phyloP scores from a whole-genome alignment of 345 rosid genomes.

The Hibiscus mutabilis region DNA sequence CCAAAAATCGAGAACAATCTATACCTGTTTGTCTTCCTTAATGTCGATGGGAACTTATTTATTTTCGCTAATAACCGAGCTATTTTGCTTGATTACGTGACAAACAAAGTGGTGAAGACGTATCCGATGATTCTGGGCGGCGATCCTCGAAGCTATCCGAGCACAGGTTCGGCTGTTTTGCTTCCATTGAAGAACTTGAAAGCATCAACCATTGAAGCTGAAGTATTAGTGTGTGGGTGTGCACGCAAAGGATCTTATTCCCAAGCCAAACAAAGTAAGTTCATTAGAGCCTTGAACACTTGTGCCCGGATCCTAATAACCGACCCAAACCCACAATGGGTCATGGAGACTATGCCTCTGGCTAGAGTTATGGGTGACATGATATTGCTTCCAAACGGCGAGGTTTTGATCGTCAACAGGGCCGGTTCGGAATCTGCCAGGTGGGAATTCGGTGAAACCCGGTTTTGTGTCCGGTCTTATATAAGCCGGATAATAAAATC shows the following conservation, averaged over 20 bases:
- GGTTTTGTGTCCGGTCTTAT: slow-evolving; percentile 50
- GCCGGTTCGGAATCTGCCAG: slow-evolving; percentile 53
- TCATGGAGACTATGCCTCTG: slow-evolving; percentile 62
- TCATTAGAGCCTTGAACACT: slow-evolving; percentile 51
- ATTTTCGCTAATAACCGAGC: slow-evolving; percentile 71
- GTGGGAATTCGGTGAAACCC: slow-evolving; percentile 68
- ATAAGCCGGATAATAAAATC: slow-evolving; percentile 32
- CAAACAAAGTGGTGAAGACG: slow-evolving; percentile 43
- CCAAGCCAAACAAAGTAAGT: slow-evolving; percentile 21
- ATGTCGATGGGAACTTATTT: slow-evolving; percentile 56
- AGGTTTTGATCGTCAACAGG: slow-evolving; percentile 67
- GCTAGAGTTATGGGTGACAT: slow-evolving; percentile 83
- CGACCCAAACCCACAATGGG: slow-evolving; percentile 65
- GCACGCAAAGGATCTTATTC: slow-evolving; percentile 56
- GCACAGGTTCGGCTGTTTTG: slow-evolving; percentile 74
- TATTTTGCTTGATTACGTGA: slow-evolving; percentile 43
- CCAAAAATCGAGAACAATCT: slow-evolving; percentile 50
- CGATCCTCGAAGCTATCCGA: slow-evolving; percentile 72
- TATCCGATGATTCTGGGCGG: slow-evolving; percentile 61
- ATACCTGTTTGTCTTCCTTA: slow-evolving; percentile 64
- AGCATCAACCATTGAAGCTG: slow-evolving; percentile 29
- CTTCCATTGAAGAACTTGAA: slow-evolving; percentile 48
- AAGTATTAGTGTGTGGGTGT: slow-evolving; percentile 77
- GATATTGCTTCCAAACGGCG: slow-evolving; percentile 63
- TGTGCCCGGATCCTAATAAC: slow-evolving; percentile 68